phyloP scores from a whole-genome alignment of 2,329 filamentous ascomycete species.

The Ceratocystis albifundus region DNA sequence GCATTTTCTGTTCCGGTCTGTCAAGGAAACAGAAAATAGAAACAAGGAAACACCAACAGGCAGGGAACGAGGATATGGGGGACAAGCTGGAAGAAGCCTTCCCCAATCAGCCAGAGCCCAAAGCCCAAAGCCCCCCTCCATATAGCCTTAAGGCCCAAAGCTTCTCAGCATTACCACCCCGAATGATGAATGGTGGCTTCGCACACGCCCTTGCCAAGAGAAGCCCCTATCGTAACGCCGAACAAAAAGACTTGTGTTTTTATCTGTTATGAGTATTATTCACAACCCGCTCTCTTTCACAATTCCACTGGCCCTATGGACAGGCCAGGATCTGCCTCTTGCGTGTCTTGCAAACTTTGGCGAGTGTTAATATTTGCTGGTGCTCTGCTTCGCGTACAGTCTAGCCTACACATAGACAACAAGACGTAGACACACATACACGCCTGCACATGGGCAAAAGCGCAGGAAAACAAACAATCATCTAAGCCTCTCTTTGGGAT shows the following conservation, averaged over 20 bases:
- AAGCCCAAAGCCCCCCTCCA: neutral
- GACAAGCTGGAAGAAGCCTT: neutral
- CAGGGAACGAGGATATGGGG: neutral
- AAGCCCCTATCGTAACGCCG: neutral
- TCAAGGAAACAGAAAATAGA: neutral
- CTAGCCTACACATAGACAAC: too few species aligned
- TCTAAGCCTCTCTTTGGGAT: too few species aligned
- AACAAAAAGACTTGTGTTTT: neutral
- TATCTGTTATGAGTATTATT: neutral
- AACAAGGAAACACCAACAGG: neutral
- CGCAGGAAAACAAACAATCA: too few species aligned
- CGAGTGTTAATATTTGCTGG: neutral
- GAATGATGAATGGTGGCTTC: neutral
- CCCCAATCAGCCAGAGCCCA: neutral
- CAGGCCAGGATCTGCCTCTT: constrained; percentile 2
- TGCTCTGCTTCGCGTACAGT: neutral
- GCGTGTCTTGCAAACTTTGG: neutral
- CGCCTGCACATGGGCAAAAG: too few species aligned
- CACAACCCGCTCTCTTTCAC: neutral
- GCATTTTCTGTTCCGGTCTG: neutral
- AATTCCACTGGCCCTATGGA: neutral
- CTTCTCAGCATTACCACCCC: neutral
- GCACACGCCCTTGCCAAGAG: neutral
- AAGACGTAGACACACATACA: too few species aligned
- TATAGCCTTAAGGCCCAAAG: neutral